Evolutionary conservation across 257 asterid genomes (phyloP).

Genomic region (Solanum tacnaense): DNA sequence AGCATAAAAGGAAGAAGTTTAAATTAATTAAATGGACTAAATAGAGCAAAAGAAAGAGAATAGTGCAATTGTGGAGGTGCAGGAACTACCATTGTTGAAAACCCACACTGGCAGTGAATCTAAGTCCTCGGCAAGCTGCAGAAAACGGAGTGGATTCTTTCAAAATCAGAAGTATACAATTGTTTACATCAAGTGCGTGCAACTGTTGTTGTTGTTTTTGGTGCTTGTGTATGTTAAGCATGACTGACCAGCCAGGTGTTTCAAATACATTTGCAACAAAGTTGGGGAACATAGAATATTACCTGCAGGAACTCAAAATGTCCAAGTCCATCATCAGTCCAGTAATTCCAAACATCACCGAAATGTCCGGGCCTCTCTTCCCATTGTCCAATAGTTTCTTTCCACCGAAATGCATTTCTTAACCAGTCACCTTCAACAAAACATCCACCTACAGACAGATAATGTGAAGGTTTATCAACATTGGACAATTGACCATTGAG

Average conservation of each 20-base stretch:
- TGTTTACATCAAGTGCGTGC: not conserved
- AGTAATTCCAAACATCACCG: constrained; percentile 95
- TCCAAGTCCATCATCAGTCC: constrained; percentile 96
- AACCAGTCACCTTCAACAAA: constrained; percentile 93
- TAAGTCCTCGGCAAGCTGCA: constrained; percentile 96
- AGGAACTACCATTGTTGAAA: constrained; percentile 77
- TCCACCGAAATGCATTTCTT: constrained; percentile 93
- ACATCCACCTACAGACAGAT: constrained; percentile 65
- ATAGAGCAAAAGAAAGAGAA: not conserved
- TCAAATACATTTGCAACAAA: not conserved
- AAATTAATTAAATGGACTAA: not conserved
- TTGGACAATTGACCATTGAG: not conserved
- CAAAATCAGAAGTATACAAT: not conserved
- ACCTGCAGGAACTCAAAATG: constrained; percentile 92
- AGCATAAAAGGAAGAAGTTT: not conserved
- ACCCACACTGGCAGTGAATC: constrained; percentile 89
- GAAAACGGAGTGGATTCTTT: not conserved
- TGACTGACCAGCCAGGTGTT: not conserved
- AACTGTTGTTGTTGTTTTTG: not conserved
- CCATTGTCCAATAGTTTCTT: constrained; percentile 94
- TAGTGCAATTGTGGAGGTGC: not conserved
- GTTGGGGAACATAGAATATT: not conserved
- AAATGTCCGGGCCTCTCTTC: constrained; percentile 94
- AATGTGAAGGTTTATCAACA: not conserved
- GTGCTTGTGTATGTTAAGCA: not conserved